Conservation (phyloP, 768 basidiomycete genomes). For the Boletus sp. region DNA sequence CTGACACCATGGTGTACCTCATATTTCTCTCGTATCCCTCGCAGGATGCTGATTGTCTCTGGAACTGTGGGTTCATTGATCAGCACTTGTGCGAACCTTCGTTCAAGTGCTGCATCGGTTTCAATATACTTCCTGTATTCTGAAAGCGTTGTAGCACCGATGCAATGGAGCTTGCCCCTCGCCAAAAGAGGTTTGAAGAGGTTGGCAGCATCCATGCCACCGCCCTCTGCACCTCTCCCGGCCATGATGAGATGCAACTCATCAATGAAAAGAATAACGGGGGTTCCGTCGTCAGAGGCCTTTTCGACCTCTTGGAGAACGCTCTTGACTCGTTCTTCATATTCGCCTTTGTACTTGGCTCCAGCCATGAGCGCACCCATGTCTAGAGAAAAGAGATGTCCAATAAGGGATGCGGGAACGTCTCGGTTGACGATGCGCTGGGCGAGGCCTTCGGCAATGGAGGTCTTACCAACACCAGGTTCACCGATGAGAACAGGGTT, state of each 20-base stretch:
- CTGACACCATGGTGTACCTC: slow-evolving; percentile 90
- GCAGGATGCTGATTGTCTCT: slow-evolving; percentile 90
- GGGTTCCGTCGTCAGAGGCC: slow-evolving; percentile 68
- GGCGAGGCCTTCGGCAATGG: slow-evolving; percentile 92
- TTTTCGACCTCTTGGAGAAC: slow-evolving; percentile 95
- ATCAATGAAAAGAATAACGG: slow-evolving; percentile 92
- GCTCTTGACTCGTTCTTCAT: slow-evolving; percentile 92
- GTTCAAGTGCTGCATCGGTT: slow-evolving; percentile 86
- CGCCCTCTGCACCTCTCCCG: slow-evolving; percentile 75
- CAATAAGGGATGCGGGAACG: slow-evolving; percentile 73
- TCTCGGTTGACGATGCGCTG: slow-evolving; percentile 95
- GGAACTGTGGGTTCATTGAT: slow-evolving; percentile 88
- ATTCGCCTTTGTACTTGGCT: slow-evolving; percentile 92
- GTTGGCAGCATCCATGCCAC: slow-evolving; percentile 93
- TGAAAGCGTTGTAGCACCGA: slow-evolving; percentile 89
- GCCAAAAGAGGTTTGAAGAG: slow-evolving; percentile 91
- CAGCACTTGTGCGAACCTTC: slow-evolving; percentile 90
- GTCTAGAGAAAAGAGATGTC: slow-evolving; percentile 81
- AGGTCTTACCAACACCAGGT: slow-evolving; percentile 94
- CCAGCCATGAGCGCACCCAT: slow-evolving; percentile 96
- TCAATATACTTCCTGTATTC: slow-evolving; percentile 95
- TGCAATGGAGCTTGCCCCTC: slow-evolving; percentile 73
- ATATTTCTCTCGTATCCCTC: slow-evolving; percentile 93
- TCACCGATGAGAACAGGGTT: slow-evolving; percentile 97
- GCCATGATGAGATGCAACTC: slow-evolving; percentile 95